Percentiles rank a stretch among this genome's conserved stretches.
Evolutionary conservation across 2,329 filamentous ascomycete genomes (phyloP).

Genomic region (Curvularia eragrostidis): DNA sequence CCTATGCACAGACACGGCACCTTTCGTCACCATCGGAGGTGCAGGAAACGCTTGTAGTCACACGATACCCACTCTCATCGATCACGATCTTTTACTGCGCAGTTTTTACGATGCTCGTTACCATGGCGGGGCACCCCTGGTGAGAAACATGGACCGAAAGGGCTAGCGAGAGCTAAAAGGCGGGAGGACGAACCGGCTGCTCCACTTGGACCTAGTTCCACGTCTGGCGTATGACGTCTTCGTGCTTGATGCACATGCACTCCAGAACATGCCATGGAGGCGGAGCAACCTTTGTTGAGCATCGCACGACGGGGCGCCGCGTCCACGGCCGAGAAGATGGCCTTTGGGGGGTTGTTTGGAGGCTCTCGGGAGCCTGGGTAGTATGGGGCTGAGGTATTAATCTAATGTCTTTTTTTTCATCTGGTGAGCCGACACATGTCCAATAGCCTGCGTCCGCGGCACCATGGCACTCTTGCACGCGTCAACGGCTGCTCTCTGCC

Average conservation of each 20-base stretch:
- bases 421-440: not conserved
- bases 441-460: slow-evolving; percentile 3
- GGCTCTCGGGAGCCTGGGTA: not conserved
- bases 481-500: slow-evolving; percentile 30
- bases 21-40: not conserved
- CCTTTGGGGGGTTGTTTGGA: not conserved
- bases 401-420: slow-evolving; percentile 17
- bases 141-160: slow-evolving; percentile 21
- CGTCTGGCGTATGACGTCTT: slow-evolving; percentile 33
- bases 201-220: slow-evolving; percentile 14
- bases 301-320: slow-evolving; percentile 10
- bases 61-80: slow-evolving; percentile 11
- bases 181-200: slow-evolving; percentile 26
- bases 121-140: slow-evolving; percentile 22
- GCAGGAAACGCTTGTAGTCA: slow-evolving; percentile 11
- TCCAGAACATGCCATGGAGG: slow-evolving; percentile 15
- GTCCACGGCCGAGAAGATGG: slow-evolving; percentile 40
- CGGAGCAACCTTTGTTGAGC: slow-evolving; percentile 17
- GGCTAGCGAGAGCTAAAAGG: slow-evolving; percentile 34
- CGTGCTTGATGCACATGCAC: slow-evolving; percentile 8
- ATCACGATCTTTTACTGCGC: slow-evolving; percentile 17
- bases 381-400: slow-evolving; percentile 35
- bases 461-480: slow-evolving; percentile 14
- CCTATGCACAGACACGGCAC: not conserved
- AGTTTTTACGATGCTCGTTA: slow-evolving; percentile 17